phyloP scores from a whole-genome alignment of 176 grass and related monocot genomes.

The Typha latifolia region DNA sequence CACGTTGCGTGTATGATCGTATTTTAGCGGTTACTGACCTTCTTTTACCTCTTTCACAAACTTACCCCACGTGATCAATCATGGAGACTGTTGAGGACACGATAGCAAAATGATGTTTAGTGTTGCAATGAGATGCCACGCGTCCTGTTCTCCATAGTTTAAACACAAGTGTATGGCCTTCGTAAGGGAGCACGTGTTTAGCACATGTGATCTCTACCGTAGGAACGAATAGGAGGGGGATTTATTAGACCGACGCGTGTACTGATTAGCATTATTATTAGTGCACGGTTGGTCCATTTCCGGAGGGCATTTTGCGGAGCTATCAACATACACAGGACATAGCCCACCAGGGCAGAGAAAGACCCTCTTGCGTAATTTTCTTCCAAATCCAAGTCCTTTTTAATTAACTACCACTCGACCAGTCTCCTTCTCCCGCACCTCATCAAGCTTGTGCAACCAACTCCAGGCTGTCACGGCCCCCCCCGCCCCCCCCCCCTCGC shows the following conservation, averaged over 20 bases:
- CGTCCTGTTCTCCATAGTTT: too few relatives aligned
- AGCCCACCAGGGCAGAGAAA: too few relatives aligned
- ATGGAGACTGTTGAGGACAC: neutral
- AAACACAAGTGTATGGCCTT: too few relatives aligned
- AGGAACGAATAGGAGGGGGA: too few relatives aligned
- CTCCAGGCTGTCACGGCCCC: slow-evolving; percentile 44
- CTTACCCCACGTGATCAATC: neutral
- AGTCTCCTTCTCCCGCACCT: neutral
- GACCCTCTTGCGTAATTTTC: neutral
- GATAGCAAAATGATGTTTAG: neutral
- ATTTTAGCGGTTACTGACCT: neutral
- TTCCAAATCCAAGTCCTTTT: neutral
- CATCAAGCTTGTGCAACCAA: neutral
- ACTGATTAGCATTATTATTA: too few relatives aligned
- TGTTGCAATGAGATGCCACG: neutral
- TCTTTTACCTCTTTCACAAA: neutral
- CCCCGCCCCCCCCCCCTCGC: too few relatives aligned
- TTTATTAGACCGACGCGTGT: too few relatives aligned
- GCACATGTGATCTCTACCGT: too few relatives aligned
- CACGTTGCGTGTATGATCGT: neutral
- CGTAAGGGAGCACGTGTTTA: too few relatives aligned
- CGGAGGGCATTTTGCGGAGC: too few relatives aligned
- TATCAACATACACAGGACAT: too few relatives aligned
- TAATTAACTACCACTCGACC: neutral
- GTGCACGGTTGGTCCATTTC: too few relatives aligned